Conservation (phyloP, 305 asterid genomes). For the Rubia balearica region DNA sequence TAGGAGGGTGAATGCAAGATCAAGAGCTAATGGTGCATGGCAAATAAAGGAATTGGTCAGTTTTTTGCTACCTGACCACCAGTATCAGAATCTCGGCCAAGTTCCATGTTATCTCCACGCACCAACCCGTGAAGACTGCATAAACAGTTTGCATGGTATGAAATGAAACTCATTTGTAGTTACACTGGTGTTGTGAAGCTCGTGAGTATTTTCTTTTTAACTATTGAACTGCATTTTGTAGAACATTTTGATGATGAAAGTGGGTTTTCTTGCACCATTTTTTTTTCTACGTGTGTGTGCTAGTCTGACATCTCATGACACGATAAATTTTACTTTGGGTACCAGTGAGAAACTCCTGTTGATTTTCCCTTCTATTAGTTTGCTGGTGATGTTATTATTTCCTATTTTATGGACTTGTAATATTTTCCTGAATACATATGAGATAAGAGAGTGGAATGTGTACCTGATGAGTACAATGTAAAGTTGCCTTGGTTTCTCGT, state of each 20-base stretch:
- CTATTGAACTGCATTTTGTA: neutral
- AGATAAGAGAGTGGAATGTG: neutral
- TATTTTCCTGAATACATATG: neutral
- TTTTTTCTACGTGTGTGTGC: too few species aligned
- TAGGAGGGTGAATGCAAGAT: neutral
- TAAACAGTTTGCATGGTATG: constrained; percentile 19
- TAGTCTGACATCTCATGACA: neutral
- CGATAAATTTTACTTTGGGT: neutral
- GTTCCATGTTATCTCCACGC: constrained; percentile 80
- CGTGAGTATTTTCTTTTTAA: neutral
- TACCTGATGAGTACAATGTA: constrained; percentile 66
- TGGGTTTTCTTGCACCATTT: too few species aligned
- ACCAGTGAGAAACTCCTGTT: neutral
- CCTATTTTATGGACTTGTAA: neutral
- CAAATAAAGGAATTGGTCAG: constrained; percentile 12
- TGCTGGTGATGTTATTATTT: neutral
- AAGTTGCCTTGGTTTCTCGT: constrained; percentile 41
- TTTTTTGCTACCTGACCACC: constrained; percentile 56
- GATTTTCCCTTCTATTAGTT: neutral
- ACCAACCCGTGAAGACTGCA: constrained; percentile 68
- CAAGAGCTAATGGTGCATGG: constrained; percentile 1
- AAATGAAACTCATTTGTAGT: constrained; percentile 17
- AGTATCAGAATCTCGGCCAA: constrained; percentile 72
- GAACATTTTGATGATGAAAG: too few species aligned
- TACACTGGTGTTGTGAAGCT: neutral